Percentiles rank a stretch among this genome's conserved stretches.
Conservation (phyloP, 2,329 filamentous ascomycete genomes). For the Hypoxylon sp. region DNA sequence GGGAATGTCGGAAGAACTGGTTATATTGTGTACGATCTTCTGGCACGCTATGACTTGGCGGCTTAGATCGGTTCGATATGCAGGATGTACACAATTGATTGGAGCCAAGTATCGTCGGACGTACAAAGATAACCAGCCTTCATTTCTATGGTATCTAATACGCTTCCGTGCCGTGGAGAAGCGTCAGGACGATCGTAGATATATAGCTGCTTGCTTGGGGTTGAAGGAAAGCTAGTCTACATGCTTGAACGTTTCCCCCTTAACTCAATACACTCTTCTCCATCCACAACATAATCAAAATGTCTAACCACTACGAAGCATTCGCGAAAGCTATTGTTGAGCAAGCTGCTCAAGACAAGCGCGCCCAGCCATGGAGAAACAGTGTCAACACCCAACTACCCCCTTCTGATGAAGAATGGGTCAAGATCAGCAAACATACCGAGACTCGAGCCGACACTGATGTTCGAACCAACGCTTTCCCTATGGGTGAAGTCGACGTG, state of each 20-base stretch:
- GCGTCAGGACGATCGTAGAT: background rate
- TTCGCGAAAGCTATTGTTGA: conserved; percentile 11
- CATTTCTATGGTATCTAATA: background rate
- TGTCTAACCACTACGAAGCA: conserved; percentile 11
- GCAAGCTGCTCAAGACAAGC: conserved; percentile 10
- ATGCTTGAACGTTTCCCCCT: background rate
- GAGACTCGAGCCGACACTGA: background rate
- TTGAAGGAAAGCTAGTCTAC: too few species aligned
- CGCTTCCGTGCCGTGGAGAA: background rate
- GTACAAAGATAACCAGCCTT: background rate
- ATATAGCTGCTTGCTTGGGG: background rate
- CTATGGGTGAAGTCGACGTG: conserved; percentile 3
- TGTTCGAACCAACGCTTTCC: conserved; percentile 1
- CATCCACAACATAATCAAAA: background rate
- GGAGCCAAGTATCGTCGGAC: background rate
- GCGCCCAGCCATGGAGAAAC: conserved; percentile 6
- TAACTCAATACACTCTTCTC: background rate
- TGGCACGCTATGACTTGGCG: background rate
- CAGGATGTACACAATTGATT: background rate
- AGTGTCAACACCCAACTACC: conserved; percentile 3
- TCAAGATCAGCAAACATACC: background rate
- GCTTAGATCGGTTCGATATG: background rate
- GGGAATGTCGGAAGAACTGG: conserved; percentile 1
- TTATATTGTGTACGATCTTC: background rate
- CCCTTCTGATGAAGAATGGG: conserved; percentile 3